Base-by-base conservation (phyloP, 768 basidiomycete species). In the Leccinum truebloodii region DNA sequence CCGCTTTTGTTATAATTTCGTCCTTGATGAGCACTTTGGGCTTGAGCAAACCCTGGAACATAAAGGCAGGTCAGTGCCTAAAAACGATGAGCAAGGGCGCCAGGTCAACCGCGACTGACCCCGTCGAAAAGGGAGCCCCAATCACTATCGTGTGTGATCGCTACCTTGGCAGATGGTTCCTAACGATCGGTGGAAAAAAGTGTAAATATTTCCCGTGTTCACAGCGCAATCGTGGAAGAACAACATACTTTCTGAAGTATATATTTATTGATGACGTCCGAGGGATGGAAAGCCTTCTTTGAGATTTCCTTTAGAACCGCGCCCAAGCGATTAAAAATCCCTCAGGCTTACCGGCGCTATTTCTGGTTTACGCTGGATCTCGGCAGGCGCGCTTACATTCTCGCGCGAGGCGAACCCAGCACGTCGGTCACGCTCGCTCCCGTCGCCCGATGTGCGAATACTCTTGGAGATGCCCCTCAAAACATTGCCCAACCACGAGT, bases 261-360 rank as follows among this genome's bases (percentile, higher is more conserved):
- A 51, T 69, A 71, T 22, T 22, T 63, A 49, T 71, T 71, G 28
- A 70, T 71, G 46, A 62, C 52, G 16, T 70, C 69, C 12, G 55
- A 61, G 5, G 69, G 70, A 10, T 70, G 69, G 51, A 71, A 70
- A 20, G 63, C 65, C 69, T 69, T 34, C n/a, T 41, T 9, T 8
- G 4, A 10, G 7, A 9, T 30, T 12, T 6, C 13, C 5, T 59
- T 65, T 26, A 67, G 53, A 39, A n/a, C 22, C 18, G 10, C 26
- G 10, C 14, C 6, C 12, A 13, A 4, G n/a, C 16, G 50, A 3
- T 8, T 22, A 35, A 39, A 3, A 14, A 48, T 54, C 12, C 41
- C n/a, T 41, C 22, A 48, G 8, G 8, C 2, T 63, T 55, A 71
- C 68, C 58, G 64, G 64, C 1, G 59, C 57, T 30, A 71, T 62